phyloP scores from a whole-genome alignment of 306 rosid species.

The Morella rubra region DNA sequence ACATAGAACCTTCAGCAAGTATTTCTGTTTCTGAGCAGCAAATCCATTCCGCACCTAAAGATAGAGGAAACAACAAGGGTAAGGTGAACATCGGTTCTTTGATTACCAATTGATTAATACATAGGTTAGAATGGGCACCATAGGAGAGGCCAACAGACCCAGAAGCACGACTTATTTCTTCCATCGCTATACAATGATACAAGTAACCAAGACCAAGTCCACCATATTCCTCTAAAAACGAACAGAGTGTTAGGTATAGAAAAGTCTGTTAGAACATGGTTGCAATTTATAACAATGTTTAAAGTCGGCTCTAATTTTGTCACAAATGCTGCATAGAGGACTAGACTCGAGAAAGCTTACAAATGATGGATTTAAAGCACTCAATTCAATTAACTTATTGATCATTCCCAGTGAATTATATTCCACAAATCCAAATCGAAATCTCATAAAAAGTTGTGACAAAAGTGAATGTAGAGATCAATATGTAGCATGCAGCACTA shows the following conservation, averaged over 20 bases:
- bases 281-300: not conserved
- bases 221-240: conserved; percentile 84
- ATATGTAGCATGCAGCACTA: not conserved
- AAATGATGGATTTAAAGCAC: not conserved
- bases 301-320: not conserved
- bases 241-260: conserved; percentile 26
- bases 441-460: not conserved
- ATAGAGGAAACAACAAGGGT: conserved; percentile 2
- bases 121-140: conserved; percentile 95
- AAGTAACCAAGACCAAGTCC: conserved; percentile 96
- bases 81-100: conserved; percentile 26
- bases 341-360: not conserved
- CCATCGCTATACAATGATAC: conserved; percentile 94
- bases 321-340: not conserved
- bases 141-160: conserved; percentile 94
- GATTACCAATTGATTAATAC: conserved; percentile 90
- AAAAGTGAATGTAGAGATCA: not conserved
- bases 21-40: conserved; percentile 68
- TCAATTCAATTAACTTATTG: not conserved
- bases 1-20: conserved; percentile 80
- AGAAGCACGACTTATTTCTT: conserved; percentile 97
- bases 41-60: conserved; percentile 87
- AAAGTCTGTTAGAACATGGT: conserved; percentile 14
- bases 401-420: not conserved
- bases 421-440: not conserved